Percentiles rank a stretch among this genome's conserved stretches.
Conservation (phyloP, 257 asterid species). For the Orobanche coerulescens region DNA sequence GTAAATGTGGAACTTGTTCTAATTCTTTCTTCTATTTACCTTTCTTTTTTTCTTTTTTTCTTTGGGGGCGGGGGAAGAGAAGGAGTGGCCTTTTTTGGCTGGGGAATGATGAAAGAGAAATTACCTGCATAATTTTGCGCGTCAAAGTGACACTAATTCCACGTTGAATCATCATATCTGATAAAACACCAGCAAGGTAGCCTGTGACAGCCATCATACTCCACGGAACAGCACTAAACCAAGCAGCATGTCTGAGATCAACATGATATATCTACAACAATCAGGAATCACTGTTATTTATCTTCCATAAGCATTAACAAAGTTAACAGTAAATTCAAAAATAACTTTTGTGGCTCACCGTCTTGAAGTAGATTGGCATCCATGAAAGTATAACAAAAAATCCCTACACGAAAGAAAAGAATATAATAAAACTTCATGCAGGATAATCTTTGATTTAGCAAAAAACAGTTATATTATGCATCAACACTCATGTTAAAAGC, state of each 20-base stretch:
- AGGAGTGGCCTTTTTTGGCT: not conserved
- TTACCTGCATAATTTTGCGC: constrained; percentile 95
- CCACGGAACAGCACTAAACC: constrained; percentile 99
- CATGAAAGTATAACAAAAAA: constrained; percentile 91
- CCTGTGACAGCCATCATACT: constrained; percentile 89
- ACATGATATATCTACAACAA: constrained; percentile 69
- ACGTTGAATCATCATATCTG: constrained; percentile 75
- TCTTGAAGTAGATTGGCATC: constrained; percentile 97
- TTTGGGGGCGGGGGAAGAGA: not conserved
- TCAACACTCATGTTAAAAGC: too few relatives aligned
- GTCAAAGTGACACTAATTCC: constrained; percentile 76
- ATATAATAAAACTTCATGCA: too few relatives aligned
- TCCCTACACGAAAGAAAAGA: constrained; percentile 53
- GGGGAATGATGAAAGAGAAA: not conserved
- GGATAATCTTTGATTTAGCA: too few relatives aligned
- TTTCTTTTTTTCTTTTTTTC: too few relatives aligned
- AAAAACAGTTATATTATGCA: too few relatives aligned
- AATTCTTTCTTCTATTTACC: not conserved
- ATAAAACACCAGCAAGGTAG: constrained; percentile 75
- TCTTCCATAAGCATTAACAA: constrained; percentile 9
- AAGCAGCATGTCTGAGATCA: constrained; percentile 94
- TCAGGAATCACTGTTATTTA: constrained; percentile 11
- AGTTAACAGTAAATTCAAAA: not conserved
- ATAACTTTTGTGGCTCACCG: constrained; percentile 35
- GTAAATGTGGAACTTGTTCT: not conserved